Base-by-base conservation (phyloP, 768 basidiomycete species). In the Trametes cinnabarina region DNA sequence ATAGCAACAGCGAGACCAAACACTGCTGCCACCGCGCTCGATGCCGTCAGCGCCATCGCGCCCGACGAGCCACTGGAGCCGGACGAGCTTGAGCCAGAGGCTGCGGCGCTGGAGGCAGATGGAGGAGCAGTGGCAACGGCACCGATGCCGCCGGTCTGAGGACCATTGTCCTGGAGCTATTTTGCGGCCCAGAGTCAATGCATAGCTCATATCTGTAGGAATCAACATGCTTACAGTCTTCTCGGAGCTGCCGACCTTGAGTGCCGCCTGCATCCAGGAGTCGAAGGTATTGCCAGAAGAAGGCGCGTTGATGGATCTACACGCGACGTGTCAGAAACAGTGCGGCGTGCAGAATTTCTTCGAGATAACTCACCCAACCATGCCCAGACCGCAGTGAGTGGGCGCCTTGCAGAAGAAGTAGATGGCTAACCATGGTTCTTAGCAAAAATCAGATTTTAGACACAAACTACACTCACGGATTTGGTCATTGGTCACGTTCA, bases 351-450 rank as follows among this genome's bases (percentile, higher is more conserved):
- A 37, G 9, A 25, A 2, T 15, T 8, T 25, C 20, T 22, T 10
- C 1, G 9, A 6, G 23, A 25, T 51, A 9, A 51, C 69, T 63
- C 69, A 74, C 58, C 76, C 79, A 26, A 81, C 79, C 79, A 81
- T 78, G 22, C 82, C 82, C 58, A 73, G 52, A n/a, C 77, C 78
- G 62, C 82, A 84, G 65, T 84, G 82, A 3, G 34, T 39, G 10
- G 64, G 49, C 54, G 72, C 68, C 67, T 82, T 81, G 73, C 82
- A 83, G 65, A 78, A 77, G 78, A 78, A 83, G 77, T 78, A 84
- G 54, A 84, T 79, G 19, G 82, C 81, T 83, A n/a, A n/a, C n/a
- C n/a, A n/a, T n/a, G n/a, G n/a, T n/a, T n/a, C 55, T 17, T 58
- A 30, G 2, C 32, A 37, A 26, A 19, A 9, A n/a, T 32, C 30